A percentile compares a stretch with the other conserved stretches of the same genome.
Evolutionary conservation across 257 asterid genomes (phyloP).

Genomic region (Jaltomata sinuosa): DNA sequence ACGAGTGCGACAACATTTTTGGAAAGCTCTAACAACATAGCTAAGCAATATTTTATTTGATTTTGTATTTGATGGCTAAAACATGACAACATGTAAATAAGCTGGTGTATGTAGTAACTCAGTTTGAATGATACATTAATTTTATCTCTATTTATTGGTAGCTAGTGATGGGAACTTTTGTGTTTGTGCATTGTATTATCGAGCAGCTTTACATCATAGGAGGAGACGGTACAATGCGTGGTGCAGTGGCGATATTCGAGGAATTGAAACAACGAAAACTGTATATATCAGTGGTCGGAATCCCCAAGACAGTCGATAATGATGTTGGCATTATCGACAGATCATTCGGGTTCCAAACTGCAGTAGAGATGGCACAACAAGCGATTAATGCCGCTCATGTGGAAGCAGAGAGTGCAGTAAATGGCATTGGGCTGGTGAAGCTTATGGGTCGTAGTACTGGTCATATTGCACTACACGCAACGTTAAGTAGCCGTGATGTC

Average conservation of each 20-base stretch:
- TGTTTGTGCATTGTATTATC: neutral
- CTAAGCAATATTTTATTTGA: neutral
- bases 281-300: conserved; percentile 51
- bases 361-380: conserved; percentile 86
- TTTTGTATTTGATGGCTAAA: neutral
- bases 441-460: conserved; percentile 93
- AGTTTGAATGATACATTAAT: neutral
- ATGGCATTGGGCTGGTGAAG: conserved; percentile 73
- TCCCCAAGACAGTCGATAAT: conserved; percentile 80
- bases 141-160: neutral
- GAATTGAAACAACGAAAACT: conserved; percentile 42
- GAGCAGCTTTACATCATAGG: conserved; percentile 65
- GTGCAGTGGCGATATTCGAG: conserved; percentile 45
- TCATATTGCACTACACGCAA: conserved; percentile 70
- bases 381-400: conserved; percentile 74
- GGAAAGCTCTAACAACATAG: neutral
- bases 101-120: neutral
- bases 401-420: conserved; percentile 71
- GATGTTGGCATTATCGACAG: conserved; percentile 71
- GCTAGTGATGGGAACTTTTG: neutral
- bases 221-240: conserved; percentile 88
- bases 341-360: conserved; percentile 81
- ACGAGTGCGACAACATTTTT: neutral
- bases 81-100: neutral
- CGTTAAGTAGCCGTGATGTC: conserved; percentile 69